phyloP scores from a whole-genome alignment of 2,329 filamentous ascomycete species.

The Plectosphaerella cucumerina region DNA sequence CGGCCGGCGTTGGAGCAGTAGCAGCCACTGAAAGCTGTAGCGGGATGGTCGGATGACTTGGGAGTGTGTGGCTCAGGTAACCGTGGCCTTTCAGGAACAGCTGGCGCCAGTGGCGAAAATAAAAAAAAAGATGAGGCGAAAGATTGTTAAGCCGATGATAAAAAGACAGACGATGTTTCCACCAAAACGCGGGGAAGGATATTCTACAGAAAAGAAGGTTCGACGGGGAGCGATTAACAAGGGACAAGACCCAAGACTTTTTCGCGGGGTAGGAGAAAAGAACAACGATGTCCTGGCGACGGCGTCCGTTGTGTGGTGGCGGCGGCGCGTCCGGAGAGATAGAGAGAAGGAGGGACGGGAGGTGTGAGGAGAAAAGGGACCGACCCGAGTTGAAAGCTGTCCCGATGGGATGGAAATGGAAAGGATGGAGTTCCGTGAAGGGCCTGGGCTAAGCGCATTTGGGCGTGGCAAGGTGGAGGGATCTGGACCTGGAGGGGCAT shows the following conservation, averaged over 20 bases:
- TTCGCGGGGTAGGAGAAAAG: background rate
- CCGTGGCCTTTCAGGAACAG: constrained; percentile 3
- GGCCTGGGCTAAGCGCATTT: background rate
- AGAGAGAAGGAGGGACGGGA: background rate
- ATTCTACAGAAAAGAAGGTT: constrained; percentile 7
- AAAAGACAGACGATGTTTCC: background rate
- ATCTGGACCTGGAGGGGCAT: too few relatives aligned
- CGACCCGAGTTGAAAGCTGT: background rate
- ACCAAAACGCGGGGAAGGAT: background rate
- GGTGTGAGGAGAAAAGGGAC: background rate
- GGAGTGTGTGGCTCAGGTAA: background rate
- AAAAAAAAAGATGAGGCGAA: background rate
- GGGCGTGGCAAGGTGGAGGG: too few relatives aligned
- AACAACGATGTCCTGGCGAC: background rate
- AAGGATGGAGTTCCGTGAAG: background rate
- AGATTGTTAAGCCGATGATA: background rate
- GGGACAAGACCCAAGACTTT: background rate
- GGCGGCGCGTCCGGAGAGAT: background rate
- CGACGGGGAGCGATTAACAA: background rate
- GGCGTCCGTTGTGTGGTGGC: background rate
- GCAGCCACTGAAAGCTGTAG: background rate
- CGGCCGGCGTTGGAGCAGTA: background rate
- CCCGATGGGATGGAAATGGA: background rate
- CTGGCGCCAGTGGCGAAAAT: background rate
- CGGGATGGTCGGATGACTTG: background rate